These are phyloP conservation scores for Penicillium sumatraense DNA, from an alignment of 2,329 filamentous ascomycete genomes.

Conservation along the genomic window DNA sequence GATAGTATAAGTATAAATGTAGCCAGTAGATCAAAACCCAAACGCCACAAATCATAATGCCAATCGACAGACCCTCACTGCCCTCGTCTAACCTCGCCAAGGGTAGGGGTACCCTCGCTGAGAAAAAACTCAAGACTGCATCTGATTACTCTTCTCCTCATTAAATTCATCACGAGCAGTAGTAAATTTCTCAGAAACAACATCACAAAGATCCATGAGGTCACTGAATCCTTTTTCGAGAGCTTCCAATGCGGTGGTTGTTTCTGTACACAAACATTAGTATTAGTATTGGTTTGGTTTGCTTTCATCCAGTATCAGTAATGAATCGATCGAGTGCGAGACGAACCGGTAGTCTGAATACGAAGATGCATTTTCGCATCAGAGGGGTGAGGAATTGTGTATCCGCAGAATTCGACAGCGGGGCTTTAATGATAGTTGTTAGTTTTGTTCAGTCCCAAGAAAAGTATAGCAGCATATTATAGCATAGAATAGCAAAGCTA, in stretches of 20 bases:
- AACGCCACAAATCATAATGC: no score
- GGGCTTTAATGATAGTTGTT: conserved; percentile 61
- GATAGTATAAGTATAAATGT: no score
- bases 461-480: no score
- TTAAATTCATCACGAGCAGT: conserved; percentile 67
- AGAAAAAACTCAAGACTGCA: conserved; percentile 30
- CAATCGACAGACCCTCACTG: no score
- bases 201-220: conserved; percentile 88
- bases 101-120: no score
- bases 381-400: conserved; percentile 95
- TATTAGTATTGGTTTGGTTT: not conserved
- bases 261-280: conserved; percentile 58
- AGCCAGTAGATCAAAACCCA: no score
- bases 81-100: no score
- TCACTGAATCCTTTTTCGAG: conserved; percentile 89
- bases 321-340: not conserved
- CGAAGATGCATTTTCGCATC: conserved; percentile 96
- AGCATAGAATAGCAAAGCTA: no score
- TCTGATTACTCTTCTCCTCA: conserved; percentile 39
- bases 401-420: conserved; percentile 96
- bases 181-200: conserved; percentile 88
- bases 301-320: no score
- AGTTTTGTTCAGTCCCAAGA: no score
- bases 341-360: conserved; percentile 93
- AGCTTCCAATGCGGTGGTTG: conserved; percentile 79